These are phyloP conservation scores for Auricularia sp. DNA, from an alignment of 768 basidiomycete genomes.

Conservation along the genomic window DNA sequence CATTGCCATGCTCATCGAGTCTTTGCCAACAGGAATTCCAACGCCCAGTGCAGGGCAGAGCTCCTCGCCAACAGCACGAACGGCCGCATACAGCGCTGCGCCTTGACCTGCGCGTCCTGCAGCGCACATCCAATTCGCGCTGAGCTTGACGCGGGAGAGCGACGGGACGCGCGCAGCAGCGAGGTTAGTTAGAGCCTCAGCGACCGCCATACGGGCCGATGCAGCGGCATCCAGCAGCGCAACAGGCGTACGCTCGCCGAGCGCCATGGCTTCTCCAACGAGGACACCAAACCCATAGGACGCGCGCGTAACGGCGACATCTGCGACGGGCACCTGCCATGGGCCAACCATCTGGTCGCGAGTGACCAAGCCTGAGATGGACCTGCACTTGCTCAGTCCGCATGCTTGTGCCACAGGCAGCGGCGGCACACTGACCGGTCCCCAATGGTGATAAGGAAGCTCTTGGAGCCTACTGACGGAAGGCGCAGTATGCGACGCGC, in stretches of 20 bases:
- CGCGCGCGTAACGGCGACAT: slow-evolving; percentile 92
- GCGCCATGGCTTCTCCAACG: slow-evolving; percentile 93
- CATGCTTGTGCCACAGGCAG: neutral
- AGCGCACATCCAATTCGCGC: slow-evolving; percentile 99
- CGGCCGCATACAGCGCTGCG: slow-evolving; percentile 79
- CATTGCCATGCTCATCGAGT: slow-evolving; percentile 99
- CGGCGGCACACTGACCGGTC: slow-evolving; percentile 40
- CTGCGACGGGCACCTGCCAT: slow-evolving; percentile 95
- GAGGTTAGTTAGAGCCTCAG: slow-evolving; percentile 86
- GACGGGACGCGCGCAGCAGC: slow-evolving; percentile 66
- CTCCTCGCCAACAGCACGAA: slow-evolving; percentile 83
- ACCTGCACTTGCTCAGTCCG: slow-evolving; percentile 10
- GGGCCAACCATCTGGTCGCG: slow-evolving; percentile 99
- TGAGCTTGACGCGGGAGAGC: slow-evolving; percentile 76
- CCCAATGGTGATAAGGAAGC: slow-evolving; percentile 97
- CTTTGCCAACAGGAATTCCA: slow-evolving; percentile 97
- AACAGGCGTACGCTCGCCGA: slow-evolving; percentile 92
- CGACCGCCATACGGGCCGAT: slow-evolving; percentile 93
- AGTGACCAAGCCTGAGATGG: slow-evolving; percentile 86
- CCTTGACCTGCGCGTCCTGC: slow-evolving; percentile 86
- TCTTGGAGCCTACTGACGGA: slow-evolving; percentile 89
- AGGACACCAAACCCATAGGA: slow-evolving; percentile 84
- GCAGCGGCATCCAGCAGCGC: slow-evolving; percentile 82
- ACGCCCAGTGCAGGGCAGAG: slow-evolving; percentile 88
- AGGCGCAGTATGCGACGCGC: slow-evolving; percentile 76